Evolutionary conservation across 2,329 filamentous ascomycete species (phyloP).

Genomic region (Colletotrichum sp.): DNA sequence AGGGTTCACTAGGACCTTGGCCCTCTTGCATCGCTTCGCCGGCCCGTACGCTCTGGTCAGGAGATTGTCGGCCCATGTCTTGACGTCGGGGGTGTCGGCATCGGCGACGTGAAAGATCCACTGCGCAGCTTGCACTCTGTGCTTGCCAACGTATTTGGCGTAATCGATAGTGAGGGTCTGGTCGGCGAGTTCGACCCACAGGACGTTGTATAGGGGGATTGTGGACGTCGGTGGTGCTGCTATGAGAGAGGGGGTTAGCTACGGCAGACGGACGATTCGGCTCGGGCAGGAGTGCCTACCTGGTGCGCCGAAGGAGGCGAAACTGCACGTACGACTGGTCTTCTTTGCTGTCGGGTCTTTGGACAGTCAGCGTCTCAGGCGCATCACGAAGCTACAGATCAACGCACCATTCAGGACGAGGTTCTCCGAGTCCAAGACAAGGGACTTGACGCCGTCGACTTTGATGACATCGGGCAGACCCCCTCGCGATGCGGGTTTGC

Average conservation of each 20-base stretch:
- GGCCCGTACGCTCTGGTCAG: constrained; percentile 73
- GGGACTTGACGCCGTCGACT: constrained; percentile 33
- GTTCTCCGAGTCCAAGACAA: constrained; percentile 34
- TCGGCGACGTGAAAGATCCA: constrained; percentile 57
- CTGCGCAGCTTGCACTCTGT: constrained; percentile 63
- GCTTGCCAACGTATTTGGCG: constrained; percentile 65
- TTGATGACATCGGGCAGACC: constrained; percentile 13
- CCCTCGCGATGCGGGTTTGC: constrained; percentile 12
- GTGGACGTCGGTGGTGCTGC: constrained; percentile 25
- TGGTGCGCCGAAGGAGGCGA: constrained; percentile 17
- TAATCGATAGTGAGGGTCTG: constrained; percentile 74
- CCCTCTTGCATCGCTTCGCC: constrained; percentile 73
- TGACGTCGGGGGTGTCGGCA: constrained; percentile 48
- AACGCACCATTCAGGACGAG: constrained; percentile 39
- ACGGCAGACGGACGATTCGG: not conserved
- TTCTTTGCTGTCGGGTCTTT: constrained; percentile 13
- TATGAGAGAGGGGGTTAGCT: not conserved
- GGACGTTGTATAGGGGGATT: constrained; percentile 82
- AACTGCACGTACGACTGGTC: constrained; percentile 22
- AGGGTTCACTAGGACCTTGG: constrained; percentile 91
- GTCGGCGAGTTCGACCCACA: constrained; percentile 75
- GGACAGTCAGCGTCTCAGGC: constrained; percentile 1
- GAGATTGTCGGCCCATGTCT: constrained; percentile 68
- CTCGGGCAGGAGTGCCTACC: not conserved
- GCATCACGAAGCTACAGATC: not conserved